phyloP scores from a whole-genome alignment of 208 protist species.

The Histomonas meleagridis region DNA sequence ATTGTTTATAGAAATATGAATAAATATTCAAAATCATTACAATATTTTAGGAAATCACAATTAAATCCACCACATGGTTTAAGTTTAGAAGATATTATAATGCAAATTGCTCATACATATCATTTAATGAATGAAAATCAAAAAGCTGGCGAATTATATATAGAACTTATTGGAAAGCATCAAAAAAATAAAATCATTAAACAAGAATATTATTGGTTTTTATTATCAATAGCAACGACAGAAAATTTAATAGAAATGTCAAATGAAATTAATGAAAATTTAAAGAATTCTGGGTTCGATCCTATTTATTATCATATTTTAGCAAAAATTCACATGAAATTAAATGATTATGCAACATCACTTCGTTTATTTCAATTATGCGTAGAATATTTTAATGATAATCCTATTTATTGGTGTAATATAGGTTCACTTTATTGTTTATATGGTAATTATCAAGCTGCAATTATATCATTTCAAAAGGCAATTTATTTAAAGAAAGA shows the following conservation, averaged over 20 bases:
- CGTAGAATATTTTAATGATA: not conserved
- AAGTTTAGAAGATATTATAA: not conserved
- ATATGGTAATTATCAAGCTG: not conserved
- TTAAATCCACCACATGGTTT: not conserved
- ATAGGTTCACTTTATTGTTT: not conserved
- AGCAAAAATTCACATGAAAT: not conserved
- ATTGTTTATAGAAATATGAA: not conserved
- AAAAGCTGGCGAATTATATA: not conserved
- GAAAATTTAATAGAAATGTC: no score
- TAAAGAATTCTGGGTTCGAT: no score
- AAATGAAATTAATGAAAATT: no score
- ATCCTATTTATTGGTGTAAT: not conserved
- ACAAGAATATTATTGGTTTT: no score
- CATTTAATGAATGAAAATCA: not conserved
- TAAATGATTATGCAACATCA: not conserved
- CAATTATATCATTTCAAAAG: not conserved
- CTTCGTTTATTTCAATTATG: not conserved
- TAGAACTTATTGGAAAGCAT: no score
- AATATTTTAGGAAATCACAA: not conserved
- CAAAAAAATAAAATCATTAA: no score
- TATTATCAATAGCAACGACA: no score
- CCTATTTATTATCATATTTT: not conserved
- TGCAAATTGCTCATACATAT: conserved; percentile 18
- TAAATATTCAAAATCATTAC: not conserved
- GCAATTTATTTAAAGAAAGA: not conserved